Percentiles rank a stretch among this genome's conserved stretches.
Conservation (phyloP, 768 basidiomycete species). For the Termitomyces eurrhizus region DNA sequence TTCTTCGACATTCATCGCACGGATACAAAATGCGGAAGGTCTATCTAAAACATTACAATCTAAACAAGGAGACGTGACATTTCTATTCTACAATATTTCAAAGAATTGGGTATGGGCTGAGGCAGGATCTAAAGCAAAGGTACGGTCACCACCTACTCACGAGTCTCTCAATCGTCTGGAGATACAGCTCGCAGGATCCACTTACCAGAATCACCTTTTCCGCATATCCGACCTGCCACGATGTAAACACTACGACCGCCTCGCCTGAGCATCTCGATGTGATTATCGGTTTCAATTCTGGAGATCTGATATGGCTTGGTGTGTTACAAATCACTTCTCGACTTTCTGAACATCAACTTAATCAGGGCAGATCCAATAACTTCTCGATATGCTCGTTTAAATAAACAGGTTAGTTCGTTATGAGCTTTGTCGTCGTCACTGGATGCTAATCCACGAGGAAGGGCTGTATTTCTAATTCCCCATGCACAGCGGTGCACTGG, state of each 20-base stretch:
- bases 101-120: constrained; percentile 88
- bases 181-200: constrained; percentile 58
- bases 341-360: background rate
- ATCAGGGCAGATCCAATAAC: constrained; percentile 65
- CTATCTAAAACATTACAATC: constrained; percentile 65
- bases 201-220: constrained; percentile 83
- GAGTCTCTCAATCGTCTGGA: constrained; percentile 11
- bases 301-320: constrained; percentile 98
- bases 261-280: constrained; percentile 79
- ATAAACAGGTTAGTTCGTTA: constrained; percentile 71
- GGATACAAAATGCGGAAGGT: constrained; percentile 79
- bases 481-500: constrained; percentile 90
- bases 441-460: constrained; percentile 21
- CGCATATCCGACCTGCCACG: constrained; percentile 86
- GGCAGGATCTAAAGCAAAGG: constrained; percentile 81
- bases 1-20: constrained; percentile 88
- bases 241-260: constrained; percentile 77
- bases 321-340: constrained; percentile 16
- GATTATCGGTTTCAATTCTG: constrained; percentile 88
- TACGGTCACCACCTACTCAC: constrained; percentile 25
- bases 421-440: background rate
- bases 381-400: constrained; percentile 79
- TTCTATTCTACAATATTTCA: constrained; percentile 83
- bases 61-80: constrained; percentile 82
- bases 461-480: constrained; percentile 76